Percentiles rank a stretch among this genome's conserved stretches.
These are phyloP conservation scores for Aspergillus fumigatus DNA, from an alignment of 2,329 filamentous ascomycete species.

Conservation along the genomic window DNA sequence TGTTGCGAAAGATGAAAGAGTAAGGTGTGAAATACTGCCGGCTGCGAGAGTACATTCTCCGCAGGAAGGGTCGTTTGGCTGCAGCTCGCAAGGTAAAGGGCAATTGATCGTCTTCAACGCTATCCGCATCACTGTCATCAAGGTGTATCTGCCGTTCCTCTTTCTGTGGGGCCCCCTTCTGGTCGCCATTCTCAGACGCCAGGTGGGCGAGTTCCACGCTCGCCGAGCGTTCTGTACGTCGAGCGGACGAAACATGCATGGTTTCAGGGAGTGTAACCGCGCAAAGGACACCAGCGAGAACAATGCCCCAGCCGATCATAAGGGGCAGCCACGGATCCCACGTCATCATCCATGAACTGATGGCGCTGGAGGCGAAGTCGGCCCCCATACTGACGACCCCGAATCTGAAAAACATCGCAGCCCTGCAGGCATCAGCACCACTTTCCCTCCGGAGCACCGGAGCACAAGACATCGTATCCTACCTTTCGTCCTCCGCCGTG, in stretches of 20 bases:
- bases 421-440: slow-evolving; percentile 21
- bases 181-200: slow-evolving; percentile 11
- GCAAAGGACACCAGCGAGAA: slow-evolving; percentile 30
- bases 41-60: slow-evolving; percentile 16
- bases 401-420: slow-evolving; percentile 39
- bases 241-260: slow-evolving; percentile 25
- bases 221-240: slow-evolving; percentile 1
- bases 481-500: slow-evolving; percentile 44
- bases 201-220: slow-evolving; percentile 30
- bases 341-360: slow-evolving; percentile 39
- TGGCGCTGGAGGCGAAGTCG: slow-evolving; percentile 35
- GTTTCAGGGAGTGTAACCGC: slow-evolving; percentile 38
- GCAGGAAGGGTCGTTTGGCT: slow-evolving; percentile 10
- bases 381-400: slow-evolving; percentile 37
- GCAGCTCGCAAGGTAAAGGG: slow-evolving; percentile 4
- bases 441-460: slow-evolving; percentile 16
- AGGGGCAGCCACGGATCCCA: slow-evolving; percentile 39
- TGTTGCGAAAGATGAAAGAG: slow-evolving; percentile 37
- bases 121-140: slow-evolving; percentile 10
- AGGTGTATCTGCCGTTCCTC: slow-evolving; percentile 17
- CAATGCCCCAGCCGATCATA: slow-evolving; percentile 31
- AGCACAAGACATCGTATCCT: background rate
- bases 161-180: slow-evolving; percentile 12
- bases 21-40: slow-evolving; percentile 34
- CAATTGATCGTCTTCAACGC: slow-evolving; percentile 13